Percentiles rank a stretch among this genome's conserved stretches.
Conservation (phyloP, 345 rosid genomes). For the Syzygium oleosum region DNA sequence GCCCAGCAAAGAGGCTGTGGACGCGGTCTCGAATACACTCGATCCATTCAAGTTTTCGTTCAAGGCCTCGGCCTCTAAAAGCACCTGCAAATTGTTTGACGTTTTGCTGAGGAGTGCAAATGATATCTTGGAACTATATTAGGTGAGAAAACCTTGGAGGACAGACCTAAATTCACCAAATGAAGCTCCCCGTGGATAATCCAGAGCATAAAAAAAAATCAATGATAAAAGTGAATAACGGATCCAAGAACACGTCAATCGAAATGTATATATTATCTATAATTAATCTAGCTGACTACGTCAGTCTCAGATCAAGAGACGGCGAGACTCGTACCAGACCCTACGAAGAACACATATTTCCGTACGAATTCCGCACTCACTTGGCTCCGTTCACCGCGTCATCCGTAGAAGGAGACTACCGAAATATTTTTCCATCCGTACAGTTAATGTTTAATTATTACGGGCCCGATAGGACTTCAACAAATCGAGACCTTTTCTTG, state of each 20-base stretch:
- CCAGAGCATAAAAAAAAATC: not conserved
- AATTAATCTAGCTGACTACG: not conserved
- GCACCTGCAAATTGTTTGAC: not conserved
- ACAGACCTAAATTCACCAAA: not conserved
- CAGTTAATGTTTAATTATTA: not conserved
- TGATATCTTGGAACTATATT: not conserved
- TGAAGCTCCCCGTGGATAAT: not conserved
- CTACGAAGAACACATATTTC: not conserved
- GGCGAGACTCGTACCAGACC: rapidly evolving
- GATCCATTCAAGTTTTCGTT: not conserved
- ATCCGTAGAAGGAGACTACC: not conserved
- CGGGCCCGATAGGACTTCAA: not conserved
- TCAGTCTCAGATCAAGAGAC: rapidly evolving
- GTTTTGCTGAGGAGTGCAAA: not conserved
- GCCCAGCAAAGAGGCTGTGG: not conserved
- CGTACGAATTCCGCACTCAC: not conserved
- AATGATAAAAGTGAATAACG: not conserved
- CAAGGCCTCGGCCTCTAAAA: not conserved
- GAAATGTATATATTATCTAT: not conserved
- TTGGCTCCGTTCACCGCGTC: not conserved
- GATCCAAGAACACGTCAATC: not conserved
- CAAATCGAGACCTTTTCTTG: not conserved
- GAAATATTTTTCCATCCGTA: not conserved
- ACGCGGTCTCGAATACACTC: not conserved
- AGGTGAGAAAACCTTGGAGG: not conserved